Evolutionary conservation across 2,329 filamentous ascomycete genomes (phyloP).

Genomic region (Calonectria pauciramosa): DNA sequence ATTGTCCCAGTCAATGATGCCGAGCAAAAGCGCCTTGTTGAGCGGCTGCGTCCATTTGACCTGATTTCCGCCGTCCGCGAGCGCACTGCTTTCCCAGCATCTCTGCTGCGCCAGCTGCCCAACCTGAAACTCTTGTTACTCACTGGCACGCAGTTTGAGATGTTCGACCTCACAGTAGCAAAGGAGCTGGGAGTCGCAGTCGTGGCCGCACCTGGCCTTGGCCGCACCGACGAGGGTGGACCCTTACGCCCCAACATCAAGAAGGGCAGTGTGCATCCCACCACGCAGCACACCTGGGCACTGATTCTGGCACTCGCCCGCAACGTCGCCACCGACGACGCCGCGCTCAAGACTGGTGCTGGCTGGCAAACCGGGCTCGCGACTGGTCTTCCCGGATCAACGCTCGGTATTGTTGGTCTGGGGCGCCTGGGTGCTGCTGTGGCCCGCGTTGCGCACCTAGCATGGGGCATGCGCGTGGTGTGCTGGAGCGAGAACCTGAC

Average conservation of each 20-base stretch:
- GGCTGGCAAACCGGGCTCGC: neutral
- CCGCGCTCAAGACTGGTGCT: neutral
- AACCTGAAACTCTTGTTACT: neutral
- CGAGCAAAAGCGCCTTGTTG: neutral
- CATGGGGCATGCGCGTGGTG: slow-evolving; percentile 75
- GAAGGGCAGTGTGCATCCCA: slow-evolving; percentile 57
- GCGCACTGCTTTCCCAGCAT: neutral
- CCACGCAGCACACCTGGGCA: slow-evolving; percentile 70
- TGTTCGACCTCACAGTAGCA: neutral
- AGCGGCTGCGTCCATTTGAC: neutral
- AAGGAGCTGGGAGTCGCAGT: neutral
- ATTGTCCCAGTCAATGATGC: neutral
- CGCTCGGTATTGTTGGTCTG: neutral
- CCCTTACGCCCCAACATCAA: slow-evolving; percentile 16
- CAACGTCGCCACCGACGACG: slow-evolving; percentile 63
- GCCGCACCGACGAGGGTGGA: neutral
- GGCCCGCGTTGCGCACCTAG: slow-evolving; percentile 63
- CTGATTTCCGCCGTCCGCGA: neutral
- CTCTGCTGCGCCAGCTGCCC: neutral
- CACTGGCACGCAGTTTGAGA: neutral
- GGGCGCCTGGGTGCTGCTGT: neutral
- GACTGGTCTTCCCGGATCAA: neutral
- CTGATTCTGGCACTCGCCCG: slow-evolving; percentile 69
- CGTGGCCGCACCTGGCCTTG: neutral
- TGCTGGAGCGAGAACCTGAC: slow-evolving; percentile 76